A percentile compares a stretch with the other conserved stretches of the same genome.
Conservation (phyloP, 2,329 filamentous ascomycete genomes). For the Trichophyton benhamiae region DNA sequence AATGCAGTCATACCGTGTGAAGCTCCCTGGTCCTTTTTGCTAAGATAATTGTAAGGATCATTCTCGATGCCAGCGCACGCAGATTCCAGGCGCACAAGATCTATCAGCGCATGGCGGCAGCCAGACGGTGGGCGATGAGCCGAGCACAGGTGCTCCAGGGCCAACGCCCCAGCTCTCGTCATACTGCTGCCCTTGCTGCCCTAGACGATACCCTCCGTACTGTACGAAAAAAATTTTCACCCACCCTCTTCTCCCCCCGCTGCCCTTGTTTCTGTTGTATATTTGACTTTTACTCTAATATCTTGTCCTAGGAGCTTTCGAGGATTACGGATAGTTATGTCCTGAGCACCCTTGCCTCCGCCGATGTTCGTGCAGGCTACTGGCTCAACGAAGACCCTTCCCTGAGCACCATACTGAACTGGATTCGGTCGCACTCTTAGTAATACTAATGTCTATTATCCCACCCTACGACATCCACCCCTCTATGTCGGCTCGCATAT, state of each 20-base stretch:
- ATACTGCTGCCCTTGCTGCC: slow-evolving; percentile 38
- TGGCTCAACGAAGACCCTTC: slow-evolving; percentile 51
- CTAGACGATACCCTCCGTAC: slow-evolving; percentile 38
- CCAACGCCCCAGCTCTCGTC: slow-evolving; percentile 36
- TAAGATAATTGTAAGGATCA: slow-evolving; percentile 35
- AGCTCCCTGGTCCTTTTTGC: slow-evolving; percentile 1
- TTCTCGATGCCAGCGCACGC: slow-evolving; percentile 47
- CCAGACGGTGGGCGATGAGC: slow-evolving; percentile 46
- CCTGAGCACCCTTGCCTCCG: slow-evolving; percentile 42
- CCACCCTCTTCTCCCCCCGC: not conserved
- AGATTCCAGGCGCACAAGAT: slow-evolving; percentile 51
- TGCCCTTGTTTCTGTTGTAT: not conserved
- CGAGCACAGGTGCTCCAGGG: slow-evolving; percentile 41
- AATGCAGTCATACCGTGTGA: slow-evolving; percentile 12
- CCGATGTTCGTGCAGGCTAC: slow-evolving; percentile 46
- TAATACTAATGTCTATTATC: not conserved
- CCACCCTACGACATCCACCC: not conserved
- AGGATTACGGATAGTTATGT: slow-evolving; percentile 47
- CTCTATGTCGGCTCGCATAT: not conserved
- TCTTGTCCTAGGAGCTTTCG: slow-evolving; percentile 39
- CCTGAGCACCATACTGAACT: slow-evolving; percentile 38
- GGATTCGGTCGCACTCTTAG: slow-evolving; percentile 28
- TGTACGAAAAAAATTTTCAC: slow-evolving; percentile 26
- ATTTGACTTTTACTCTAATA: slow-evolving; percentile 4
- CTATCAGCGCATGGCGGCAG: slow-evolving; percentile 47